Base-by-base conservation (phyloP, 2,329 filamentous ascomycete genomes). In the Penicillium frequentans region DNA sequence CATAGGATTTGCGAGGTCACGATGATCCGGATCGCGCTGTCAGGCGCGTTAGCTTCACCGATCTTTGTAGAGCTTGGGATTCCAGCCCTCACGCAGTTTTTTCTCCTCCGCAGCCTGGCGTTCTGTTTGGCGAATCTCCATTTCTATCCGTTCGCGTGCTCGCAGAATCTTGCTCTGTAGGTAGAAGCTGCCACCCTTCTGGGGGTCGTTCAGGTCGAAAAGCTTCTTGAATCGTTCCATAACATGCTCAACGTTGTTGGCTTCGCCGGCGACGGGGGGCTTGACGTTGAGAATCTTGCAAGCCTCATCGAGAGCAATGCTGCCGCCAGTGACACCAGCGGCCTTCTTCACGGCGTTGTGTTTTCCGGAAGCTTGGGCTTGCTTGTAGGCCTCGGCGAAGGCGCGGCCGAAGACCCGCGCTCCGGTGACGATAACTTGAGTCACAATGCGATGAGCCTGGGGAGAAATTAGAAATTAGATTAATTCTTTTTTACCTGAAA, bases 161-260 rank as follows among this genome's bases (percentile, higher is more conserved):
- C 95, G 84, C 66, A 98, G 78, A 54, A 99, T 86, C 80, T 99
- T 99, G 82, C 93, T 98, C 79, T 99, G 95, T 49, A 99, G 82
- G 77, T 99, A 99, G 78, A 99, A 99, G 70, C 92, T 97, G 52
- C 95, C 95, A 35, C 95, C 95, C 72, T 96, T 96, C 76, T 96
- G 84, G 11, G 95, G 93, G 64, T 99, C 90, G 79, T 99, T 99
- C 67, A 86, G 81, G 76, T 99, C 95, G 73, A 97, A 99, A 48
- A 99, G 80, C 63, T 89, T 87, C 85, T 98, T 98, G 83, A 98
- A 99, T 53, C 92, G 84, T 66, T 89, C 86, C 77, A 90, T 88
- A 54, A 96, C 87, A 64, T 89, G 83, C 68, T 93, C 90, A 73
- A 93, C 80, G 72, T 93, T 90, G 72, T 93, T 90, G 58, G 88